These are phyloP conservation scores for Marsdenia floribunda DNA, from an alignment of 257 asterid species.

Conservation along the genomic window DNA sequence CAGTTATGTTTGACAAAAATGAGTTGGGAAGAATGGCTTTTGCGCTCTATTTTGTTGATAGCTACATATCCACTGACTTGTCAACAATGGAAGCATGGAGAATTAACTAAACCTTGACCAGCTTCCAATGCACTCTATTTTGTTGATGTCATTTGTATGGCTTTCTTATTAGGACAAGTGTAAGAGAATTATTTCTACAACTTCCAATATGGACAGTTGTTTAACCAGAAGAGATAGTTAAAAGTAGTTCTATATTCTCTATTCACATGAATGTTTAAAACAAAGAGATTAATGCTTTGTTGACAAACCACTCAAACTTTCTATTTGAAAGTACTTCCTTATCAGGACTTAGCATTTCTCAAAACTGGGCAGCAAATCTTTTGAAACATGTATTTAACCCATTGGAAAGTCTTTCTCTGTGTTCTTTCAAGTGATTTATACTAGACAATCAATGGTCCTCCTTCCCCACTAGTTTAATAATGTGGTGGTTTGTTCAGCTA, in stretches of 20 bases:
- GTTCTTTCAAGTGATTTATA: neutral
- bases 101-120: neutral
- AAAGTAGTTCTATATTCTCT: neutral
- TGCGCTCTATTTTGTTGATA: neutral
- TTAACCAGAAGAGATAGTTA: neutral
- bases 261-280: neutral
- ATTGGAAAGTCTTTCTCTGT: neutral
- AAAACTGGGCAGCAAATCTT: neutral
- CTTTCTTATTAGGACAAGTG: neutral
- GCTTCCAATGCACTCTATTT: neutral
- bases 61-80: neutral
- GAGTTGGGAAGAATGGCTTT: neutral
- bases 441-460: neutral
- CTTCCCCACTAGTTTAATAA: neutral
- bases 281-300: neutral
- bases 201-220: neutral
- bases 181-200: neutral
- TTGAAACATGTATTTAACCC: neutral
- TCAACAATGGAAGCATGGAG: neutral
- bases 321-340: neutral
- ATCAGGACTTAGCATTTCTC: neutral
- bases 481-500: neutral
- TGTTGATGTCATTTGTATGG: neutral
- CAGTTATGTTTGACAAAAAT: neutral
- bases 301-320: neutral